Conservation (phyloP, 306 rosid genomes). For the Argentina anserina region DNA sequence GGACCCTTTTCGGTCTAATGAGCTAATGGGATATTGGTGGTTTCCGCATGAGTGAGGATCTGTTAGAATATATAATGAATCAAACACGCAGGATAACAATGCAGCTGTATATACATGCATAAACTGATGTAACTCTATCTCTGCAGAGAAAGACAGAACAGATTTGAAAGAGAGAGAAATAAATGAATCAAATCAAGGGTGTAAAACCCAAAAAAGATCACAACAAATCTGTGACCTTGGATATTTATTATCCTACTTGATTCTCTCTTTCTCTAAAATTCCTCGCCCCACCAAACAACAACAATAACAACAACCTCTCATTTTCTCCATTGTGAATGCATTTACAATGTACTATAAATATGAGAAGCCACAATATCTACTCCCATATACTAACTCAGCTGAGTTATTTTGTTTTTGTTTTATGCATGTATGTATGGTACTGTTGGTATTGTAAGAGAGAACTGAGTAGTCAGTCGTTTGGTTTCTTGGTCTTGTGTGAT, state of each 20-base stretch:
- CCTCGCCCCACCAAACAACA: conserved; percentile 7
- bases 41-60: background rate
- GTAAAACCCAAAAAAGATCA: conserved; percentile 76
- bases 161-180: conserved; percentile 26
- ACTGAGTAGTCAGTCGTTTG: conserved; percentile 15
- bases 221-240: conserved; percentile 64
- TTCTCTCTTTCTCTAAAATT: conserved; percentile 19
- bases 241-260: conserved; percentile 25
- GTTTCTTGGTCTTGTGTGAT: conserved; percentile 26
- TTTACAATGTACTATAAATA: conserved; percentile 21
- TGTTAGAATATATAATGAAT: background rate
- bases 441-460: conserved; percentile 19
- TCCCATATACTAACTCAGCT: conserved; percentile 45
- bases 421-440: conserved; percentile 9
- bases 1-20: background rate
- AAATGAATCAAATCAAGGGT: conserved; percentile 66
- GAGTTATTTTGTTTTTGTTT: conserved; percentile 33
- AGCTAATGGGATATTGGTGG: background rate
- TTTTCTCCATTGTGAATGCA: background rate
- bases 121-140: background rate
- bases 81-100: background rate
- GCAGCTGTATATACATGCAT: background rate
- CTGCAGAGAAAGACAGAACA: conserved; percentile 6
- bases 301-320: conserved; percentile 37
- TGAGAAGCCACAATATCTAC: conserved; percentile 11